These are phyloP conservation scores for Diutina ranongensis DNA, from an alignment of 1,139 yeast species.

Conservation along the genomic window DNA sequence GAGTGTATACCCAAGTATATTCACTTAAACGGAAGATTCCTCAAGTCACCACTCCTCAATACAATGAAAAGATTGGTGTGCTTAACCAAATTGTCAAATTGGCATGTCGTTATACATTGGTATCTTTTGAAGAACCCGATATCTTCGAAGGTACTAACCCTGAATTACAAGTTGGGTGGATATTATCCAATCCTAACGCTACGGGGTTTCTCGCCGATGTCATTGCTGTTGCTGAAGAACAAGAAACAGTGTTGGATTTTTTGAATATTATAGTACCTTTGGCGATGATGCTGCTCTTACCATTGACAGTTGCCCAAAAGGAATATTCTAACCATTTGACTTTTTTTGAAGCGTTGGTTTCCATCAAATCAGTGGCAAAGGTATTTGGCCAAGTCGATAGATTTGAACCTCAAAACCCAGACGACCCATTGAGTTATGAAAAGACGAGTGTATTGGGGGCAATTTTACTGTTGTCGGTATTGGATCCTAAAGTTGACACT, in stretches of 20 bases:
- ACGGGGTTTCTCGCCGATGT: conserved; percentile 49
- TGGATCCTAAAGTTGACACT: conserved; percentile 33
- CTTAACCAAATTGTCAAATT: conserved; percentile 42
- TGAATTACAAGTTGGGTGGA: conserved; percentile 16
- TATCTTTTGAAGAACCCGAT: conserved; percentile 60
- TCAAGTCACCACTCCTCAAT: conserved; percentile 28
- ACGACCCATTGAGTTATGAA: conserved; percentile 43
- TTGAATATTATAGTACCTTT: conserved; percentile 45
- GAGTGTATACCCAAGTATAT: conserved; percentile 30
- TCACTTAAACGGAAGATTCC: conserved; percentile 26
- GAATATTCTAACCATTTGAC: conserved; percentile 40
- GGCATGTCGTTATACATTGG: conserved; percentile 55
- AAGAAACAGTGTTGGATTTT: conserved; percentile 52
- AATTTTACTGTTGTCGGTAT: conserved; percentile 62
- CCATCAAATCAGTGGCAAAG: conserved; percentile 51
- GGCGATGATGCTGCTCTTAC: conserved; percentile 21
- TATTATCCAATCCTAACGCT: conserved; percentile 24
- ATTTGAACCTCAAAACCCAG: conserved; percentile 34
- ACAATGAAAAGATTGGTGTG: conserved; percentile 25
- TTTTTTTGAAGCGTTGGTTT: conserved; percentile 47
- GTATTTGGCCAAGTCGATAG: conserved; percentile 45
- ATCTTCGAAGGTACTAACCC: conserved; percentile 40
- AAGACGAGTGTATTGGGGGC: conserved; percentile 65
- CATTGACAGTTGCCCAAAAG: conserved; percentile 31
- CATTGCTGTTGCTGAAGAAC: conserved; percentile 48